These are phyloP conservation scores for Aspergillus amoenus DNA, from an alignment of 2,329 filamentous ascomycete species.

Conservation along the genomic window DNA sequence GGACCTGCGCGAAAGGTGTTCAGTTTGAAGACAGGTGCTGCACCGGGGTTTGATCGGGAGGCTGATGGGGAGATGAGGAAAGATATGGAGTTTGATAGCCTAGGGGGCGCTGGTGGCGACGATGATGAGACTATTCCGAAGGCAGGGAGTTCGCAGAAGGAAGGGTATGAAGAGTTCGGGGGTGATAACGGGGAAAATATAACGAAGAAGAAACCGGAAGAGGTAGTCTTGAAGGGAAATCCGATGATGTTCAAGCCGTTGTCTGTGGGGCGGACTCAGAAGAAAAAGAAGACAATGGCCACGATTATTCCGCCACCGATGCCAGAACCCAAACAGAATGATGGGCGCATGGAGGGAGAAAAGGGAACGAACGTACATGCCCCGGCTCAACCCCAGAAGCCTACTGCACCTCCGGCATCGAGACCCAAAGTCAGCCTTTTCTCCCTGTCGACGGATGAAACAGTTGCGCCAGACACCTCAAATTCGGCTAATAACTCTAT, in stretches of 20 bases:
- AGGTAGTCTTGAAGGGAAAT: conserved; percentile 64
- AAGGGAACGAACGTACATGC: not conserved
- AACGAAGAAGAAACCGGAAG: conserved; percentile 22
- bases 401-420: conserved; percentile 20
- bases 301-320: conserved; percentile 17
- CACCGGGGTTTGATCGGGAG: conserved; percentile 75
- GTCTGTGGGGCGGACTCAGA: conserved; percentile 76
- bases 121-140: conserved; percentile 31
- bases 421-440: conserved; percentile 48
- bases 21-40: conserved; percentile 77
- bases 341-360: not conserved
- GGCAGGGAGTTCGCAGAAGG: conserved; percentile 23
- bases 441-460: conserved; percentile 36
- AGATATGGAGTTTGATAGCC: conserved; percentile 25
- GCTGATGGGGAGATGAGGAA: conserved; percentile 42
- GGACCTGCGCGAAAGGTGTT: conserved; percentile 56
- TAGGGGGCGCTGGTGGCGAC: conserved; percentile 12
- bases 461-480: conserved; percentile 10
- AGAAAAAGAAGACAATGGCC: conserved; percentile 50
- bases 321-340: conserved; percentile 13
- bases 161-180: conserved; percentile 6
- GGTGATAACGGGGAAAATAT: not conserved
- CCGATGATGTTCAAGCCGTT: conserved; percentile 86
- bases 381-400: conserved; percentile 2
- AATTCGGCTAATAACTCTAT: conserved; percentile 22